Evolutionary conservation across 345 rosid species (phyloP), one percentile per base, ranked within the genome.

Genomic region (Euphorbia peplus): DNA sequence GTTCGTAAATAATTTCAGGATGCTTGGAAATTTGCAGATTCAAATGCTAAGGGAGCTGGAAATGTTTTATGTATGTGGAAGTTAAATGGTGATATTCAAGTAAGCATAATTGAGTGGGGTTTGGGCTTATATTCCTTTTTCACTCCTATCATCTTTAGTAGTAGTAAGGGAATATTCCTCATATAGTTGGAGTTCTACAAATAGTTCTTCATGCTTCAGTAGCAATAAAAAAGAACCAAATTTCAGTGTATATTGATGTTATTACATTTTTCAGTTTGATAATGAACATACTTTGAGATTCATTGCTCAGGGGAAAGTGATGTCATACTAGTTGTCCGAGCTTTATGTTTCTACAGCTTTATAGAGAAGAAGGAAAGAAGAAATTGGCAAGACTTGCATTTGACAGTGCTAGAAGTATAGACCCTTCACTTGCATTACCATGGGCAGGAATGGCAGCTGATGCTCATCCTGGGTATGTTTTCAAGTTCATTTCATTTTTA

Each of bases 361-460:
- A 85, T 75, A 82, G 95, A 77, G 84, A 85, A 75, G 84, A 78
- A 41, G 78, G 77, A 63, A 82, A 91, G 70, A 83, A 78, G 82
- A 84, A 79, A 74, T 64, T 95, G 73, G 92, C 96, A 68, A 90
- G 84, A 71, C 87, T 83, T 78, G 96, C 97, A 79, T 90, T 91
- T 82, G 97, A 95, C 73, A 84, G 77, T 82, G 93, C 96, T 69
- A 90, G 99, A 87, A 92, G 99, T 72, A 83, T 91, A 74, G 96
- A 95, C 85, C 96, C 99, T 80, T 89, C 92, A 12, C 90, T 95
- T 78, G 89, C 97, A 29, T 79, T 91, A 68, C 96, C 97, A 60
- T 95, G 99, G 99, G 96, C 96, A 14, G 99, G 97, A 81, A 84
- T 88, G 93, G 84, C 99, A 68, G 96, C 95, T 74, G 96, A 90